Evolutionary conservation across 441 rosid species (phyloP).

Genomic region (Capsella rubella): DNA sequence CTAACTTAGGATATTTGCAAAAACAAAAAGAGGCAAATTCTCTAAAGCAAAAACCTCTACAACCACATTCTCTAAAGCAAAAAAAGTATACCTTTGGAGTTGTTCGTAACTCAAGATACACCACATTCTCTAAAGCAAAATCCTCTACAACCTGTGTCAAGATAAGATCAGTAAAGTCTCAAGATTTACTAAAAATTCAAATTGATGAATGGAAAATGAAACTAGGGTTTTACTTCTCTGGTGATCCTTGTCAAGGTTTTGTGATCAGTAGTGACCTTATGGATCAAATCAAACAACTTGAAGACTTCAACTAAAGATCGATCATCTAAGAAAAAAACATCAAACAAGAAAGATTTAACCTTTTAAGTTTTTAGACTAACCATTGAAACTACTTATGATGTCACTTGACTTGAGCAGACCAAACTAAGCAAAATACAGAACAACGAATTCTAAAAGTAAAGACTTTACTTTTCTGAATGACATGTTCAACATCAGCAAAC

Average conservation of each 20-base stretch:
- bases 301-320: constrained; percentile 85
- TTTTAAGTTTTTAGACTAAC: neutral
- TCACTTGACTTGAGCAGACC: neutral
- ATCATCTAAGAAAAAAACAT: constrained; percentile 59
- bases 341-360: neutral
- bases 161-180: neutral
- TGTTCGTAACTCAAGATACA: constrained; percentile 90
- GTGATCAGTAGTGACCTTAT: constrained; percentile 88
- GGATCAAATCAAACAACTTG: constrained; percentile 94
- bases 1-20: neutral
- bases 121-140: constrained; percentile 79
- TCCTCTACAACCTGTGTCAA: constrained; percentile 87
- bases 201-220: neutral
- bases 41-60: no score
- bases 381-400: neutral
- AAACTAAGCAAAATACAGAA: neutral
- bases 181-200: constrained; percentile 4
- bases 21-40: neutral
- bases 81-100: constrained; percentile 80
- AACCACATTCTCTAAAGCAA: no score
- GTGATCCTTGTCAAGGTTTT: constrained; percentile 85
- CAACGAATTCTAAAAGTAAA: neutral
- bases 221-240: constrained; percentile 62
- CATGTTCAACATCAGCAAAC: constrained; percentile 83
- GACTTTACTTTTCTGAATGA: constrained; percentile 74